These are phyloP conservation scores for Aspergillus cavernicola DNA, from an alignment of 495 filamentous ascomycete species.

Conservation along the genomic window DNA sequence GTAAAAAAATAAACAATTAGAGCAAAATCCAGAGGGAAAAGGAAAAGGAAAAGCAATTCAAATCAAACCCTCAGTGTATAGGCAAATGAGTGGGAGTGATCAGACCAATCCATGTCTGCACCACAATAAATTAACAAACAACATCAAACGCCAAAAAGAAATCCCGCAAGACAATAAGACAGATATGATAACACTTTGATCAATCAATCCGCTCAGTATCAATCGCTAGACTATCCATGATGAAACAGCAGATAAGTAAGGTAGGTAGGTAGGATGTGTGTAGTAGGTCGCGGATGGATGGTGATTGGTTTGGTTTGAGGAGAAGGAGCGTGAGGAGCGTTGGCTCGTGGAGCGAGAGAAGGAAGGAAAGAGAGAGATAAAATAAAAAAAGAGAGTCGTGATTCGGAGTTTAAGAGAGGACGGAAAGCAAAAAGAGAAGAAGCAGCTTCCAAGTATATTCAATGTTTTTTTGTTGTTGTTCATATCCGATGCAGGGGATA, in stretches of 20 bases:
- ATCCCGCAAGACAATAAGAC: constrained; percentile 5
- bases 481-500: neutral
- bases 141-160: constrained; percentile 18
- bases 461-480: neutral
- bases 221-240: constrained; percentile 33
- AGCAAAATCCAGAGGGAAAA: constrained; percentile 2
- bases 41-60: constrained; percentile 5
- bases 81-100: constrained; percentile 21
- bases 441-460: neutral
- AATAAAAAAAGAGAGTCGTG: constrained; percentile 1
- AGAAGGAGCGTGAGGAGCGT: constrained; percentile 16
- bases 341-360: constrained; percentile 8
- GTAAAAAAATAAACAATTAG: constrained; percentile 1
- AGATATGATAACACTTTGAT: constrained; percentile 12
- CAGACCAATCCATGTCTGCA: constrained; percentile 11
- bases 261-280: constrained; percentile 8
- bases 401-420: neutral
- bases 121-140: neutral
- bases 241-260: constrained; percentile 18
- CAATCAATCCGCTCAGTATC: constrained; percentile 29
- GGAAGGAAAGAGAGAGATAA: neutral
- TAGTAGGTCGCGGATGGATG: too few relatives aligned
- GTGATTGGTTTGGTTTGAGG: neutral
- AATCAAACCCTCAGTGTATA: constrained; percentile 16
- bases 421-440: neutral